Evolutionary conservation across 148 eudicot species (phyloP), one percentile per base, ranked within the genome.

Genomic region (Rheum nobile): DNA sequence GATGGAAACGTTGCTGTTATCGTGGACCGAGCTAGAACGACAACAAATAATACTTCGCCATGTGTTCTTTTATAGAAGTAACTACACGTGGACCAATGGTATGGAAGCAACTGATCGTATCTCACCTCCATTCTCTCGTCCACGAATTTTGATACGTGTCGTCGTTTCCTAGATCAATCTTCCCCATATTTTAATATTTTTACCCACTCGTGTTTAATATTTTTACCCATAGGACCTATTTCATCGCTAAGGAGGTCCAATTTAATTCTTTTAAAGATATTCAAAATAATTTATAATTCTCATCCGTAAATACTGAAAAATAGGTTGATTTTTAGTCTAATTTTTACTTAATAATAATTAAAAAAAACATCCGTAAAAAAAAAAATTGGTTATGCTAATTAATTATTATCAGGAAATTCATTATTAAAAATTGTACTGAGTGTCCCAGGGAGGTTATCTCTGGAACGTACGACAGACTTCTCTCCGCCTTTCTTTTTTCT

Each of bases 111-210:
- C 74, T 72, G 74, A 72, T 72, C 74, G 59, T 26, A 48, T 72
- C 59, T 72, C 74, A 10, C 29, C 74, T 17, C 41, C 59, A 4
- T 28, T 26, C 26, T 72, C 57, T 72, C 74, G 57, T 26, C 74
- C 74, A 72, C 74, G 21, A 72, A 72, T 72, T 72, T 38, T 72
- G 74, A 29, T 72, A 72, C 74, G 29, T 44, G 57, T 32, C 35
- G 57, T 32, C 35, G 21, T 32, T 8, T 17, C 29, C n/a, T 43
- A 4, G 74, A 31, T 48, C 39, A 48, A 26, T 43, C 74, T 22
- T 14, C 61, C 16, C 57, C 59, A 22, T 31, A 44, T 17, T 47
- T 42, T 13, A 16, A 0, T 29, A 2, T 46, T 31, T 46, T 72
- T 16, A 47, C 67, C 67, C 34, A 26, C 34, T 28, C 14, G 67